These are phyloP conservation scores for Chrysosporium queenslandicum DNA, from an alignment of 2,329 filamentous ascomycete genomes.

Conservation along the genomic window DNA sequence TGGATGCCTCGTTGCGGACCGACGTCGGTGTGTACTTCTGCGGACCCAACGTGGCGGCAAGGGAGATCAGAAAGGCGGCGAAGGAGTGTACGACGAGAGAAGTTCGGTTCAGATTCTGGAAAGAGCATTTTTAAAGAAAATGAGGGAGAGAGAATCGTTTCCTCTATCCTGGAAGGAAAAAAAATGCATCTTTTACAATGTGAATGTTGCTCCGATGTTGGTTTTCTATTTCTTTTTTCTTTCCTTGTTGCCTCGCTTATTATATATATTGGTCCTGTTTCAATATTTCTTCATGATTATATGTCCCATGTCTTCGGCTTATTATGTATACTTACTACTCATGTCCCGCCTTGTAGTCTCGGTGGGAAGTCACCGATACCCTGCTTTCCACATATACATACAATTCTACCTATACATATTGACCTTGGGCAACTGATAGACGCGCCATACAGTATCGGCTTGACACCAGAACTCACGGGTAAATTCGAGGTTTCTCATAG, in stretches of 20 bases:
- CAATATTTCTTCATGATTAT: constrained; percentile 10
- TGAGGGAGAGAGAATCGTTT: neutral
- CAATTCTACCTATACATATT: neutral
- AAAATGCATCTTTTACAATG: neutral
- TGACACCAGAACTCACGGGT: neutral
- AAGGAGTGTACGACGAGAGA: constrained; percentile 62
- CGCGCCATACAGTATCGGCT: neutral
- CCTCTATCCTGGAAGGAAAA: no score
- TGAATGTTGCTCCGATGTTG: neutral
- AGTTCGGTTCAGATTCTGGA: constrained; percentile 96
- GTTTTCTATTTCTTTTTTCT: neutral
- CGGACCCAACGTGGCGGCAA: constrained; percentile 69
- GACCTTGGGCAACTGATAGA: neutral
- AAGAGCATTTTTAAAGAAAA: constrained; percentile 59
- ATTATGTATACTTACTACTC: constrained; percentile 6
- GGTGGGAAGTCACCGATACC: constrained; percentile 8
- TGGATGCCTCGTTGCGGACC: constrained; percentile 66
- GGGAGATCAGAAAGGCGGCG: constrained; percentile 75
- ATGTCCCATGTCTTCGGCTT: constrained; percentile 1
- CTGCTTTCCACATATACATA: neutral
- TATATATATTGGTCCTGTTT: neutral
- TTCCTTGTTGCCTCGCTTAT: neutral
- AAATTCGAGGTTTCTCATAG: neutral
- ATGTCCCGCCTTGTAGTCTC: neutral
- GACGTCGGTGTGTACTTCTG: constrained; percentile 98